Percentiles rank a stretch among this genome's conserved stretches.
phyloP scores from a whole-genome alignment of 1,139 yeast species.

The Yamadazyma siamensis region DNA sequence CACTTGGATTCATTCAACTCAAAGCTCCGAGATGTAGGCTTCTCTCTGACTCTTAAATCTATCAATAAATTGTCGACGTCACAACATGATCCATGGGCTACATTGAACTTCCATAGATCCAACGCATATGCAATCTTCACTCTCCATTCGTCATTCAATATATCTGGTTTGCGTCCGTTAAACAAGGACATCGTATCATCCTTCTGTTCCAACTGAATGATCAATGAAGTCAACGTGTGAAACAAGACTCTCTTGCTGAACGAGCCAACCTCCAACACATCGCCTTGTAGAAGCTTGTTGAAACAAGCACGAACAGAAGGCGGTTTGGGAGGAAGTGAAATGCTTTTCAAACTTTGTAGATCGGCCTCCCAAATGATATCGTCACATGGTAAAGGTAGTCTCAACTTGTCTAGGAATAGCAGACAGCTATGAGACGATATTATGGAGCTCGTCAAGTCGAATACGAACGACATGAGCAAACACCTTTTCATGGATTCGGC shows the following conservation, averaged over 20 bases:
- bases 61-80: slow-evolving; percentile 5
- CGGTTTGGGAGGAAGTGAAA: slow-evolving; percentile 2
- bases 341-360: slow-evolving; percentile 2
- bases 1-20: slow-evolving; percentile 33
- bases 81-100: slow-evolving; percentile 24
- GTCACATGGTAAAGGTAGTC: slow-evolving; percentile 23
- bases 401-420: slow-evolving; percentile 23
- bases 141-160: slow-evolving; percentile 41
- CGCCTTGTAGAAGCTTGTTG: slow-evolving; percentile 4
- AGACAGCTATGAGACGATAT: slow-evolving; percentile 8
- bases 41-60: slow-evolving; percentile 3
- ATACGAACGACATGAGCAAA: slow-evolving; percentile 17
- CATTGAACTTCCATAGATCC: slow-evolving; percentile 48
- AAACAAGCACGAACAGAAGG: slow-evolving; percentile 9
- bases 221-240: slow-evolving; percentile 59
- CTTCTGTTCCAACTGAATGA: slow-evolving; percentile 64
- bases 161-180: slow-evolving; percentile 15
- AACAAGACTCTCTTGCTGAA: slow-evolving; percentile 59
- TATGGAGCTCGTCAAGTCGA: slow-evolving; percentile 10
- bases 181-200: slow-evolving; percentile 43
- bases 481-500: slow-evolving; percentile 19
- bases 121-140: slow-evolving; percentile 14
- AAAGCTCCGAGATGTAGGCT: slow-evolving; percentile 6
- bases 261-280: slow-evolving; percentile 39
- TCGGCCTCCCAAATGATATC: slow-evolving; percentile 21